Conservation (phyloP, 2,329 filamentous ascomycete species). For the Fusarium nygamai region DNA sequence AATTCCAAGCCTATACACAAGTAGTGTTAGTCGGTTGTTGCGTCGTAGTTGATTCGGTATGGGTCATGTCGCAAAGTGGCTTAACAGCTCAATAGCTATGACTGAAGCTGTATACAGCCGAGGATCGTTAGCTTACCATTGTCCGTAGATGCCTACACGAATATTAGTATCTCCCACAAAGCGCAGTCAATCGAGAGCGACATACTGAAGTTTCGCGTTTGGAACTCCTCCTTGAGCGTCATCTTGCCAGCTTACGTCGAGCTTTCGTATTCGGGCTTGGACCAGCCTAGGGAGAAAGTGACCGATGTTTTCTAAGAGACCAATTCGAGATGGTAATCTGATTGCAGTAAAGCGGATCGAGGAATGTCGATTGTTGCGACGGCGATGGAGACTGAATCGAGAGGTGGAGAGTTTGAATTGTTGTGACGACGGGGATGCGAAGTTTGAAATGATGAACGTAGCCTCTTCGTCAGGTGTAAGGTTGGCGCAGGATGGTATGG, state of each 20-base stretch:
- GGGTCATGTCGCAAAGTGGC: conserved; percentile 5
- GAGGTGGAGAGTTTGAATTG: conserved; percentile 16
- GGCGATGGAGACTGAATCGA: conserved; percentile 17
- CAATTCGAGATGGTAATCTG: conserved; percentile 11
- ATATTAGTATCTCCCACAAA: conserved; percentile 46
- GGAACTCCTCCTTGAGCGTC: conserved; percentile 77
- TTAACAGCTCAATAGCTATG: conserved; percentile 17
- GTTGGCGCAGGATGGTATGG: conserved; percentile 12
- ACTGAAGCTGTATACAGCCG: conserved; percentile 6
- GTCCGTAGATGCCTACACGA: conserved; percentile 73
- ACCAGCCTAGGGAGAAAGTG: conserved; percentile 13
- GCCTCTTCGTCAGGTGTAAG: conserved; percentile 43
- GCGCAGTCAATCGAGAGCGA: conserved; percentile 33
- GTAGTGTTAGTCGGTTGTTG: conserved; percentile 16
- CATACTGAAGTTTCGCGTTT: conserved; percentile 79
- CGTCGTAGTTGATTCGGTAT: conserved; percentile 8
- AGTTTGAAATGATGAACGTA: conserved; percentile 47
- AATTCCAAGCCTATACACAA: conserved; percentile 68
- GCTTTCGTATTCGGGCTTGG: conserved; percentile 34
- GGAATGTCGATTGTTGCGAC: conserved; percentile 33
- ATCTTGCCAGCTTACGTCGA: conserved; percentile 60
- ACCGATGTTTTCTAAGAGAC: conserved; percentile 1
- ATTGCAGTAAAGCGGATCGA: conserved; percentile 13
- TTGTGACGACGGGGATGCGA: conserved; percentile 28
- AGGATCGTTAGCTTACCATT: conserved; percentile 68